Percentiles rank a stretch among this genome's conserved stretches.
These are phyloP conservation scores for Agrocybe pediades DNA, from an alignment of 768 basidiomycete species.

Conservation along the genomic window DNA sequence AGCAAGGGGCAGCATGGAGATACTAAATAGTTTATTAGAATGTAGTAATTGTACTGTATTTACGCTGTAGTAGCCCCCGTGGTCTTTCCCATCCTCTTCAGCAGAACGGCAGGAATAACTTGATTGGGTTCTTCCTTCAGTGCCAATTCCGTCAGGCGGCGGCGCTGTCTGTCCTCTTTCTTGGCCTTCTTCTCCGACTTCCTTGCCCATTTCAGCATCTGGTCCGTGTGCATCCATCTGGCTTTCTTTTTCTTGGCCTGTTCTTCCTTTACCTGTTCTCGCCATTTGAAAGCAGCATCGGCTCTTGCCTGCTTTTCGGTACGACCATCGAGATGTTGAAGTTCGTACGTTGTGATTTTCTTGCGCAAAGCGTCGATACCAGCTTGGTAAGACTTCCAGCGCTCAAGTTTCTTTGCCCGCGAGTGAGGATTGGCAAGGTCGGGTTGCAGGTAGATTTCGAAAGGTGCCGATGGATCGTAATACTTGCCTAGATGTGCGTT, in stretches of 20 bases:
- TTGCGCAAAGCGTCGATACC: conserved; percentile 52
- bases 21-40: neutral
- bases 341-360: conserved; percentile 54
- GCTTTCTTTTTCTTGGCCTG: conserved; percentile 62
- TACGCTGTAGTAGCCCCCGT: neutral
- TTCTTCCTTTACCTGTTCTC: conserved; percentile 57
- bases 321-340: conserved; percentile 60
- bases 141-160: conserved; percentile 55
- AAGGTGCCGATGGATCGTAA: conserved; percentile 55
- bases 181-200: conserved; percentile 57
- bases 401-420: conserved; percentile 76
- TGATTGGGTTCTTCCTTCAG: conserved; percentile 62
- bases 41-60: neutral
- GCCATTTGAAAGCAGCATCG: conserved; percentile 78
- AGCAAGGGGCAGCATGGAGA: too few relatives aligned
- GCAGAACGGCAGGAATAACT: conserved; percentile 43
- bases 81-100: neutral
- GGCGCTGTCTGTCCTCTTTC: conserved; percentile 53
- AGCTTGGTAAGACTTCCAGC: conserved; percentile 64
- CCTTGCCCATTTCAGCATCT: conserved; percentile 52
- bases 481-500: conserved; percentile 46
- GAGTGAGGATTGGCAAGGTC: conserved; percentile 85
- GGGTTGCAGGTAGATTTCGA: conserved; percentile 64
- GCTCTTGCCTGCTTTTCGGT: conserved; percentile 63
- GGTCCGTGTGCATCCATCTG: conserved; percentile 51